Evolutionary conservation across 495 filamentous ascomycete species (phyloP), one percentile per base, ranked within the genome.

Genomic region (Cladorrhinum samala): DNA sequence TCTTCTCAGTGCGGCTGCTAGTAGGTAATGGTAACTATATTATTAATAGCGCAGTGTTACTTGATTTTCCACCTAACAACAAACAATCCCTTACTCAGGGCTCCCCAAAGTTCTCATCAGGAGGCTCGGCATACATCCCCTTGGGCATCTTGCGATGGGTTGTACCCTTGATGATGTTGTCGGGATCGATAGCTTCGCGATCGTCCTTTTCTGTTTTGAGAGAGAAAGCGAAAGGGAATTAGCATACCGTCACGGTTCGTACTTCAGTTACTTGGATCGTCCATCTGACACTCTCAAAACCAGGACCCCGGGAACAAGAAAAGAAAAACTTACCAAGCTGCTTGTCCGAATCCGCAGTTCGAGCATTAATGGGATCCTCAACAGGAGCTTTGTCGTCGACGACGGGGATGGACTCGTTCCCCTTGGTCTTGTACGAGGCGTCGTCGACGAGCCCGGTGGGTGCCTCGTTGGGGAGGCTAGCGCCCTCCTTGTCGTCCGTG

Each of bases 161-260:
- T 46, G 70, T 70, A 2, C 65, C 70, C 9, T 70, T 63, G 3
- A 83, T 61, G 39, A 83, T 76, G 33, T 82, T 81, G 18, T 33
- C 54, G 56, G 68, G 57, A 38, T 83, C 73, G 19, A 83, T 79
- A 2, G 77, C 78, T 19, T 81, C 77, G 1, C 58, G 57, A 1
- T 82, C 80, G 54, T 83, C 80, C 7, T 63, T 64, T 19, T 61
- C 80, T 81, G 47, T 44, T n/a, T n/a, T n/a, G n/a, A n/a, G n/a
- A n/a, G n/a, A n/a, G n/a, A n/a, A n/a, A n/a, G n/a, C n/a, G n/a
- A n/a, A n/a, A n/a, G n/a, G n/a, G n/a, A n/a, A n/a, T n/a, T n/a
- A n/a, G n/a, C n/a, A n/a, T n/a, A n/a, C n/a, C n/a, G n/a, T n/a
- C n/a, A n/a, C n/a, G n/a, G n/a, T n/a, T n/a, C n/a, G n/a, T n/a